These are phyloP conservation scores for Westerdykella aurantiaca DNA, from an alignment of 2,329 filamentous ascomycete genomes.

Conservation along the genomic window DNA sequence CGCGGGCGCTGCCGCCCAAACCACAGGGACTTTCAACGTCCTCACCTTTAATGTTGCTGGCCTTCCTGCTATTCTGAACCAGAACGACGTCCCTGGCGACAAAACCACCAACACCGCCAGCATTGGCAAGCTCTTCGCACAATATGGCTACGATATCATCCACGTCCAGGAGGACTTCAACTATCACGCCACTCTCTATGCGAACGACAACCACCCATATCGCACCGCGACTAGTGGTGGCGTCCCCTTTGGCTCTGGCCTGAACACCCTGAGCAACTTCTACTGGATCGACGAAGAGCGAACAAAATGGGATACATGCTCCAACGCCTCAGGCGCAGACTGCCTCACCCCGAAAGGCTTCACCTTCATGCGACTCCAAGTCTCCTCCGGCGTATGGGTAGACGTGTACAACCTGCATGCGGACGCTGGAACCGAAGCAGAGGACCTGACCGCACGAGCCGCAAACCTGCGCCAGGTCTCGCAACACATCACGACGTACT, in stretches of 20 bases:
- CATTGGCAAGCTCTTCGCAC: constrained; percentile 53
- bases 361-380: constrained; percentile 56
- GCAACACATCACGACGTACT: constrained; percentile 52
- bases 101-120: constrained; percentile 53
- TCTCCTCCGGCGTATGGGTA: constrained; percentile 51
- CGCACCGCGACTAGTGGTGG: constrained; percentile 61
- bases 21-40: constrained; percentile 45
- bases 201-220: constrained; percentile 53
- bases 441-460: constrained; percentile 52
- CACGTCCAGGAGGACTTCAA: constrained; percentile 67
- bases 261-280: constrained; percentile 59
- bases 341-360: constrained; percentile 67
- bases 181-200: constrained; percentile 60
- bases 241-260: constrained; percentile 56
- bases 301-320: constrained; percentile 56
- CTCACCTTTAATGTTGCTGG: constrained; percentile 58
- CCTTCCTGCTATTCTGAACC: constrained; percentile 52
- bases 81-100: constrained; percentile 57
- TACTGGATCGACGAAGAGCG: constrained; percentile 53
- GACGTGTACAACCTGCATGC: constrained; percentile 64
- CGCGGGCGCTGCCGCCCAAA: constrained; percentile 13
- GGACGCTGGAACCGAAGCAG: constrained; percentile 50
- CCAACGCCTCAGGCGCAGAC: constrained; percentile 49
- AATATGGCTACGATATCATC: constrained; percentile 57
- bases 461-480: constrained; percentile 57